Conservation (phyloP, 495 filamentous ascomycete species). For the Penicillium nucicola region DNA sequence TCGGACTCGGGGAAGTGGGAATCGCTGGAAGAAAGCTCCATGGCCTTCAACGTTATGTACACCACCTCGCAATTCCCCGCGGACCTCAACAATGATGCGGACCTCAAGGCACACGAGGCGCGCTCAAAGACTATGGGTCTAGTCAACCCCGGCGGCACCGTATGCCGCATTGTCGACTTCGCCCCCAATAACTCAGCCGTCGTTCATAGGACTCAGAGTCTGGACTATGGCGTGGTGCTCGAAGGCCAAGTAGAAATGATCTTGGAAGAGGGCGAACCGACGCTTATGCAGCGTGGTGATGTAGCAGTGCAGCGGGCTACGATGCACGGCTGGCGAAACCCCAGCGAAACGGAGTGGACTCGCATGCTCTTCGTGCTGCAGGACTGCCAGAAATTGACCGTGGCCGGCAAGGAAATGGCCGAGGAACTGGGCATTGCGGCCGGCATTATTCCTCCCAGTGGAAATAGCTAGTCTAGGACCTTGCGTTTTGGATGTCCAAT, state of each 20-base stretch:
- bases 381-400: conserved; percentile 39
- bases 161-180: conserved; percentile 59
- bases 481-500: too few relatives aligned
- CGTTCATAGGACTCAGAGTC: conserved; percentile 67
- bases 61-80: conserved; percentile 56
- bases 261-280: conserved; percentile 60
- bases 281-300: conserved; percentile 65
- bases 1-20: conserved; percentile 15
- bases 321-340: conserved; percentile 44
- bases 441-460: conserved; percentile 30
- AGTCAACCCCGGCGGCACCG: conserved; percentile 50
- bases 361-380: conserved; percentile 59
- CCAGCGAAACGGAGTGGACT: conserved; percentile 44
- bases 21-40: conserved; percentile 14
- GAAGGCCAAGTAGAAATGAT: conserved; percentile 75
- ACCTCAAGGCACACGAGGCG: conserved; percentile 36
- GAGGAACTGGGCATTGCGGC: conserved; percentile 46
- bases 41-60: conserved; percentile 38
- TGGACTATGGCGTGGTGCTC: conserved; percentile 77
- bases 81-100: conserved; percentile 50
- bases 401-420: conserved; percentile 38
- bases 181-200: conserved; percentile 59
- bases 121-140: conserved; percentile 37
- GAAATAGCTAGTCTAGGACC: conserved; percentile 38
- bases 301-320: conserved; percentile 64